Conservation (phyloP, 805 yeast genomes). For the Cyberlindnera maritima region DNA sequence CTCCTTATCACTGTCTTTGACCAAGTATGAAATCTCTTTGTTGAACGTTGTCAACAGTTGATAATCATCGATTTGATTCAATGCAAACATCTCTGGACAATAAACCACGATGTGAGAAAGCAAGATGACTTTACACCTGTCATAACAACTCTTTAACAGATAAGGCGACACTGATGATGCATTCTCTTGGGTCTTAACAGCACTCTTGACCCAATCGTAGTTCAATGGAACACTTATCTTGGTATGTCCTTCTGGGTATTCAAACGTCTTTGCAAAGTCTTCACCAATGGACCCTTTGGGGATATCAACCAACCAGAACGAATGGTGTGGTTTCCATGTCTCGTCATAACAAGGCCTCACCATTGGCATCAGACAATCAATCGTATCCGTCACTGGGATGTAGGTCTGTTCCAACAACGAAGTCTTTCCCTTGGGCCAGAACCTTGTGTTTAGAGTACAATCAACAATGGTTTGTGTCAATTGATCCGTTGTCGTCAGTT, state of each 20-base stretch:
- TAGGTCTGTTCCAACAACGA: background rate
- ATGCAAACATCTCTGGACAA: constrained; percentile 1
- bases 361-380: background rate
- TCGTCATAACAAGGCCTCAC: constrained; percentile 3
- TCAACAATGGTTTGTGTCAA: background rate
- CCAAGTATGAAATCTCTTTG: constrained; percentile 1
- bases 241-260: background rate
- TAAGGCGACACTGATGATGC: constrained; percentile 3
- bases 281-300: background rate
- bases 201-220: constrained; percentile 2
- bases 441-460: background rate
- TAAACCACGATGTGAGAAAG: constrained; percentile 1
- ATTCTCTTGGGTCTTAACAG: background rate
- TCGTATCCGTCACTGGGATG: background rate
- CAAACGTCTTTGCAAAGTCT: background rate
- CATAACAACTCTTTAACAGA: constrained; percentile 5
- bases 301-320: background rate
- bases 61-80: background rate
- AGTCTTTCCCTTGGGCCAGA: background rate
- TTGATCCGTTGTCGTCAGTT: background rate
- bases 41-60: constrained; percentile 4
- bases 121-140: constrained; percentile 1
- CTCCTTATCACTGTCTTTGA: background rate
- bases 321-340: constrained; percentile 3
- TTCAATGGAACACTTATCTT: constrained; percentile 1